phyloP scores from a whole-genome alignment of 2,329 filamentous ascomycete genomes.

The Mariannaea elegans region DNA sequence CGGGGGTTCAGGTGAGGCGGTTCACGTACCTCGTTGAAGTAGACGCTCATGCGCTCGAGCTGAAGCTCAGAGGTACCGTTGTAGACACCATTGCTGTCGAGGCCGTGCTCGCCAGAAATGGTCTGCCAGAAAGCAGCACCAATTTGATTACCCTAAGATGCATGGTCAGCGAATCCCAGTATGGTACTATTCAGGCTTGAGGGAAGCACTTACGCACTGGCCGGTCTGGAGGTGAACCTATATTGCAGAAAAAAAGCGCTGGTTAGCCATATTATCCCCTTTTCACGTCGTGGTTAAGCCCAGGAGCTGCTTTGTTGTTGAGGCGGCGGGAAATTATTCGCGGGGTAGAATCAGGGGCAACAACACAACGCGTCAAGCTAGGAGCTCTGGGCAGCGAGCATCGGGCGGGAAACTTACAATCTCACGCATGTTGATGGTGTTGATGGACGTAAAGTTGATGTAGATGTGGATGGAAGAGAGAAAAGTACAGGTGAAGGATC shows the following conservation, averaged over 20 bases:
- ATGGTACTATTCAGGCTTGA: not conserved
- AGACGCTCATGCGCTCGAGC: conserved; percentile 99
- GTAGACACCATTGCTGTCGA: conserved; percentile 98
- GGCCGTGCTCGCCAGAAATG: conserved; percentile 91
- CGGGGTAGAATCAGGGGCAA: conserved; percentile 52
- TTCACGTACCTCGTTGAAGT: conserved; percentile 80
- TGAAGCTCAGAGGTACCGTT: conserved; percentile 98
- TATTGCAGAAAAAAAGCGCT: conserved; percentile 59
- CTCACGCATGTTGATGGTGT: conserved; percentile 62
- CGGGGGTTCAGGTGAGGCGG: not conserved
- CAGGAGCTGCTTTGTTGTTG: conserved; percentile 23
- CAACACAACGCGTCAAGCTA: conserved; percentile 50
- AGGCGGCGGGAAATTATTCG: conserved; percentile 33
- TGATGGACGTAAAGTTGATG: conserved; percentile 18
- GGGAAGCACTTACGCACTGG: conserved; percentile 81
- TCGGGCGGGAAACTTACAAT: conserved; percentile 19
- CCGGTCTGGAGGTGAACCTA: conserved; percentile 99
- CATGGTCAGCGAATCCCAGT: conserved; percentile 47
- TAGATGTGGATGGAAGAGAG: conserved; percentile 38
- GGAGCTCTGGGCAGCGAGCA: conserved; percentile 23
- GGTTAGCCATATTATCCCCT: conserved; percentile 61
- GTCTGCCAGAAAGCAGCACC: conserved; percentile 99
- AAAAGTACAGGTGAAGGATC: conserved; percentile 36
- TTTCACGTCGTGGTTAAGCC: conserved; percentile 16
- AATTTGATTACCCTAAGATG: conserved; percentile 95